Base-by-base conservation (phyloP, 2,329 filamentous ascomycete species). In the Decorospora gaudefroyi region DNA sequence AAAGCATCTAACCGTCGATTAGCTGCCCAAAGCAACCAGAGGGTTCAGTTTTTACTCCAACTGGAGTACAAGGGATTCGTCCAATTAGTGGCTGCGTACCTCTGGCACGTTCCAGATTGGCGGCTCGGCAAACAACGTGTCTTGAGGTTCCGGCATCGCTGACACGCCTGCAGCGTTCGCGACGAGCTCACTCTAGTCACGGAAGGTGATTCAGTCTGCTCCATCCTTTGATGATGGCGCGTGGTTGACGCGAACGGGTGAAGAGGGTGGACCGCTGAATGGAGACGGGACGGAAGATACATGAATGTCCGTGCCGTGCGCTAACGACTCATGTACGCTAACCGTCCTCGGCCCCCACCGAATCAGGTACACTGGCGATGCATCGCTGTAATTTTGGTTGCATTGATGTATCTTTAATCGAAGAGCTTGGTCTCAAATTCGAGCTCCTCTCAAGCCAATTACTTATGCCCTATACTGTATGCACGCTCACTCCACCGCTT, bases 81-180 rank as follows among this genome's bases (percentile, higher is more conserved):
- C n/a, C n/a, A n/a, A 33, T 43, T 42, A 21, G 31, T 10, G 13
- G 12, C 22, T 15, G 13, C 34, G 15, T 57, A 67, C 67, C 64
- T 61, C 45, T 64, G 62, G 28, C 67, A 69, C 4, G 48, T 59
- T 17, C 61, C 61, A 4, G 53, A 5, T 37, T 55, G 59, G 22
- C 50, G 46, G 45, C 67, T 67, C 16, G 61, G 67, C 29, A 68
- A 40, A 42, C 65, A 69, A 15, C 62, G 59, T 4, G 64, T 67
- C 42, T 69, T 69, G 4, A 67, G 42, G 30, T 36, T 61, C n/a
- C 65, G 57, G 36, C 67, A 69, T 22, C 62, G 53, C 39, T 68
- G 60, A 40, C 67, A 69, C 2, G 67, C 67, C 37, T 69, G 64
- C 2, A 47, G 46, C 6, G 61, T 65, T 16, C 65, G 63, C 9